These are phyloP conservation scores for Colletotrichum tropicicola DNA, from an alignment of 2,329 filamentous ascomycete species.

Conservation along the genomic window DNA sequence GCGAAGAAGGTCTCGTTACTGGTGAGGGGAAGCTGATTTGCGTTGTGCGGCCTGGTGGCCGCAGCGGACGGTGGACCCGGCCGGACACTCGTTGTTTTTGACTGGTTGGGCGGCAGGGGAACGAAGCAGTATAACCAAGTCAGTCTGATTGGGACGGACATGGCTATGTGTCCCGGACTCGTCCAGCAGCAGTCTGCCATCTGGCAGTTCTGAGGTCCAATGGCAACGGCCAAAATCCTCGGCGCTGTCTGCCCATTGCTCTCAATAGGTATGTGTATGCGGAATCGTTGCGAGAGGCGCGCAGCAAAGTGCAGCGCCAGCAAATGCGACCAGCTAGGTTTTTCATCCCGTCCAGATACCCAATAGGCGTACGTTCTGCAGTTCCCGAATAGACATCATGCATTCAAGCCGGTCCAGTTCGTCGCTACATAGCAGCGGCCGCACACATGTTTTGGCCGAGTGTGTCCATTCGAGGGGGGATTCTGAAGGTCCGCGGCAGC, in stretches of 20 bases:
- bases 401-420: background rate
- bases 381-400: slow-evolving; percentile 21
- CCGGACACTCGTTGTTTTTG: slow-evolving; percentile 6
- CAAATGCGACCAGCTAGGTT: slow-evolving; percentile 16
- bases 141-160: slow-evolving; percentile 20
- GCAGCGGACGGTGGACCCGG: slow-evolving; percentile 25
- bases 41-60: slow-evolving; percentile 26
- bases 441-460: background rate
- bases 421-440: background rate
- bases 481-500: background rate
- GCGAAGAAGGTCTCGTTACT: slow-evolving; percentile 8
- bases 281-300: slow-evolving; percentile 9
- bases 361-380: background rate
- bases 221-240: slow-evolving; percentile 40
- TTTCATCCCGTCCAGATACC: background rate
- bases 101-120: slow-evolving; percentile 13
- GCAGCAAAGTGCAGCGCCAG: slow-evolving; percentile 2
- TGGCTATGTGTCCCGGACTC: slow-evolving; percentile 33
- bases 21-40: slow-evolving; percentile 19
- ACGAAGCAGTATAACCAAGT: slow-evolving; percentile 13
- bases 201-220: slow-evolving; percentile 50
- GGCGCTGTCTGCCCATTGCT: slow-evolving; percentile 22
- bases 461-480: background rate
- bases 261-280: slow-evolving; percentile 28
- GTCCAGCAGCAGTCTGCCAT: slow-evolving; percentile 57